Evolutionary conservation across 2,329 filamentous ascomycete genomes (phyloP), one percentile per base, ranked within the genome.

Genomic region (Colletotrichum limetticola): DNA sequence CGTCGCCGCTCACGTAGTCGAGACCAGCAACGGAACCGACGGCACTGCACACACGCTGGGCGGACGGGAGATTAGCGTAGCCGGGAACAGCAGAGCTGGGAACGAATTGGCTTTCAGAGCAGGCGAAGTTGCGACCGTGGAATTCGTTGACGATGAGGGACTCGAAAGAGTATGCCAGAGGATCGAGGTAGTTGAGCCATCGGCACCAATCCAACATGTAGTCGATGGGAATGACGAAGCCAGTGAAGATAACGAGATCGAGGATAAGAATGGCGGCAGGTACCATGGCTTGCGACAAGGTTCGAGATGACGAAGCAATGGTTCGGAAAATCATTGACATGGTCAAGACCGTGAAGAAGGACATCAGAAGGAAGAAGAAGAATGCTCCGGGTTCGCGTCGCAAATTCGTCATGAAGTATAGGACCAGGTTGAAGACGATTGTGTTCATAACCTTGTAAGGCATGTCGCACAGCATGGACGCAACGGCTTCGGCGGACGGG

Each of bases 251-350:
- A 81, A 94, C 87, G 42, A 94, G 87, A 74, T 87, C 89, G 62
- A 94, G 83, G 75, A 94, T 93, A 75, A 91, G 81, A 16, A 92
- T 75, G 5, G 90, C 88, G 49, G 89, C 86, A 1, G 89, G 89
- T 1, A 90, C 89, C 82, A 92, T 87, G 76, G 90, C 90, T 77
- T 91, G 89, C 14, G 91, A 90, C 14, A 93, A 84, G 0, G 93
- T 94, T 61, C 93, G 88, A 4, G 94, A 95, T 1, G 92, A 84
- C 0, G 93, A 92, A n/a, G 89, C 94, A 75, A 97, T 94, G 7
- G 91, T 93, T 62, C 94, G 90, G 89, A 97, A 97, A 74, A 96
- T 88, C 91, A 95, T 95, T 60, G 93, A 95, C 93, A 97, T 97
- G 75, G 90, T 87, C 78, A 97, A 77, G 0, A 94, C 94, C 1